These are phyloP conservation scores for Naganishia cerealis DNA, from an alignment of 1,284 basidiomycete species.

Conservation along the genomic window DNA sequence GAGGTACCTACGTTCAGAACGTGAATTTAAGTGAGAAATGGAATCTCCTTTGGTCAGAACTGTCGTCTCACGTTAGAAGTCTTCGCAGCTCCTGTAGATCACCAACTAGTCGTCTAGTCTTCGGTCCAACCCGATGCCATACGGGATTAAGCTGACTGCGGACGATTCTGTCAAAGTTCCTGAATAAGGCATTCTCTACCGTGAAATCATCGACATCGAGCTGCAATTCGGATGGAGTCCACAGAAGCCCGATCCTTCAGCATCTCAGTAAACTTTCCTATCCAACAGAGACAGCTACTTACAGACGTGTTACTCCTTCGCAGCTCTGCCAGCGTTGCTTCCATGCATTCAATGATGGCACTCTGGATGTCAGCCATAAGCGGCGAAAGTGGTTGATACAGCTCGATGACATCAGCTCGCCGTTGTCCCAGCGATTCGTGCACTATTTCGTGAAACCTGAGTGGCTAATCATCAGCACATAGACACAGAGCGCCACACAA, in stretches of 20 bases:
- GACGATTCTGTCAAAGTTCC: constrained; percentile 87
- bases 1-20: constrained; percentile 64
- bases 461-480: background rate
- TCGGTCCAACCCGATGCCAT: constrained; percentile 93
- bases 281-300: constrained; percentile 38
- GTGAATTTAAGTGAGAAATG: background rate
- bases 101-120: constrained; percentile 85
- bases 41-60: background rate
- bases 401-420: constrained; percentile 86
- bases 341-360: constrained; percentile 93
- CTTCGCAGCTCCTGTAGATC: constrained; percentile 84
- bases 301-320: constrained; percentile 84
- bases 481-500: background rate
- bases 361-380: constrained; percentile 88
- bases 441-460: constrained; percentile 83
- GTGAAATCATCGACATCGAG: constrained; percentile 91
- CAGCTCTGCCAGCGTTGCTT: constrained; percentile 81
- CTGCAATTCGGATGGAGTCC: constrained; percentile 54
- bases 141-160: constrained; percentile 85
- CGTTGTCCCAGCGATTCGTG: constrained; percentile 76
- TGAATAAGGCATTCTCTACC: constrained; percentile 90
- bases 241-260: background rate
- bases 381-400: constrained; percentile 82
- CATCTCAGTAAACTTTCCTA: too few species aligned
- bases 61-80: constrained; percentile 70